Base-by-base conservation (phyloP, 352 stramenopile species). In the Phytophthora nicotianae region DNA sequence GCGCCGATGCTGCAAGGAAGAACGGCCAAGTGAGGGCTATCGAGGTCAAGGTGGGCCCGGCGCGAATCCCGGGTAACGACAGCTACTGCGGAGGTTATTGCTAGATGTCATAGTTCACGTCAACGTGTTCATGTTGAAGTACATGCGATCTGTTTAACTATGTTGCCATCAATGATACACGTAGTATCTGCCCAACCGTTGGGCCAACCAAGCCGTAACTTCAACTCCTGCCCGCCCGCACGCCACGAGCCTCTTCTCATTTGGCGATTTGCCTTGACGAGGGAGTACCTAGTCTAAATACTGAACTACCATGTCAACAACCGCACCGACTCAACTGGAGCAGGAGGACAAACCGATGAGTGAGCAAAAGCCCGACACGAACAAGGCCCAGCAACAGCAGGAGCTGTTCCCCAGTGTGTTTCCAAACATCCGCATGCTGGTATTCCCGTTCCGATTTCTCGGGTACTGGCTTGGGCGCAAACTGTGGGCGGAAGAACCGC, bases 41-140 rank as follows among this genome's bases (percentile, higher is more conserved):
- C 29, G 55, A 75, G 6, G 79, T 90, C 45, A 35, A 61, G 14
- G 72, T 91, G 0, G 83, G 83, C 0, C 80, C 83, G 0, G 83
- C 83, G 11, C 52, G 59, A 2, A 79, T 78, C 23, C 41, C 55
- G 0, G 59, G 49, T 24, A 79, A 75, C 42, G 56, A 58, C 4
- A 47, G 56, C 24, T 91, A 90, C 70, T 86, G 78, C 53, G 79
- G 78, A n/a, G 83, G 83, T 7, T 90, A 88, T 48, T 90, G 80
- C 57, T 91, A 42, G 52, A 2, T 27, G 17, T 4, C 4, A 13
- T 13, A 35, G 29, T 35, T 35, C 29, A 35, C 29, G 29, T 35
- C 29, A 35, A 35, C 29, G 10, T 35, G 7, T 35, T 35, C 29
- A 35, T 35, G 29, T 35, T 35, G 29, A 35, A 35, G 29, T 35